These are phyloP conservation scores for Hyparrhenia diplandra DNA, from an alignment of 176 grass and related monocot genomes.

Conservation along the genomic window DNA sequence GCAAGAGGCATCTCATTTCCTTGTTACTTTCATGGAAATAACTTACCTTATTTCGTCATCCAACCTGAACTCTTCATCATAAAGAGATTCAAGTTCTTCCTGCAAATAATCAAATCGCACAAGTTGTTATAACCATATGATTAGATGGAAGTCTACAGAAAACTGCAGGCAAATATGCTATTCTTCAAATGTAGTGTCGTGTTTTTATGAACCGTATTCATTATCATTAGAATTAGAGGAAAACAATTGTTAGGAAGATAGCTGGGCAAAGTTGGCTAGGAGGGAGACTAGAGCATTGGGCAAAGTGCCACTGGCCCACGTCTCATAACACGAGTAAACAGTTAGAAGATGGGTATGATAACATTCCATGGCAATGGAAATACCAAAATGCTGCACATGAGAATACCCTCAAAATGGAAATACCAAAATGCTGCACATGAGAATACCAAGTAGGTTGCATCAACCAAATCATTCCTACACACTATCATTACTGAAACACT, in stretches of 20 bases:
- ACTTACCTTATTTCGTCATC: slow-evolving; percentile 71
- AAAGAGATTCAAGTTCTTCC: slow-evolving; percentile 59
- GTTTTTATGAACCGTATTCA: too few species aligned
- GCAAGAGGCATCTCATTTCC: background rate
- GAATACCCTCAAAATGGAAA: too few species aligned
- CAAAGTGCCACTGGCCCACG: background rate
- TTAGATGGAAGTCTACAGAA: slow-evolving; percentile 17
- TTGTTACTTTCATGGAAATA: slow-evolving; percentile 18
- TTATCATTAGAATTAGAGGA: too few species aligned
- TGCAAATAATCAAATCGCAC: slow-evolving; percentile 30
- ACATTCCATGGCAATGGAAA: background rate
- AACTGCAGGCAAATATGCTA: background rate
- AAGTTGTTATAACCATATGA: slow-evolving; percentile 14
- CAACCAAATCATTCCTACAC: background rate
- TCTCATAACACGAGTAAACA: background rate
- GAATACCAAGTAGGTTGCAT: background rate
- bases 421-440: too few species aligned
- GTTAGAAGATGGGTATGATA: background rate
- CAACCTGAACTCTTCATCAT: slow-evolving; percentile 55
- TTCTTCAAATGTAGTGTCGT: slow-evolving; percentile 21
- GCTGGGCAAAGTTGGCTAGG: too few species aligned
- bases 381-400: slow-evolving; percentile 8
- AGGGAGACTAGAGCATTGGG: too few species aligned
- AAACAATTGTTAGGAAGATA: too few species aligned
- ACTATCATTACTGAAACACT: background rate